These are phyloP conservation scores for Podospora pseudoanserina DNA, from an alignment of 495 filamentous ascomycete species.

Conservation along the genomic window DNA sequence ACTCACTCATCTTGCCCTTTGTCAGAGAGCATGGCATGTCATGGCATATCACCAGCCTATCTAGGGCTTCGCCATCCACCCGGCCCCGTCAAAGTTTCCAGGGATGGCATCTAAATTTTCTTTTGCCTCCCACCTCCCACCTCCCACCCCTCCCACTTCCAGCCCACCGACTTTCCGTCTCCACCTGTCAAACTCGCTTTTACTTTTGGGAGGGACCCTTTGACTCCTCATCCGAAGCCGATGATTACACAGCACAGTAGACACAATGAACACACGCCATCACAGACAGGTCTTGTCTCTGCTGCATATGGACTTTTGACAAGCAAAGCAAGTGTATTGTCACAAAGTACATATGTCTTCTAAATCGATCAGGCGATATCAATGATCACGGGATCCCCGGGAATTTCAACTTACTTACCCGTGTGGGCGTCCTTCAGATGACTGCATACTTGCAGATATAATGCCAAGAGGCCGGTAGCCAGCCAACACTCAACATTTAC, in stretches of 20 bases:
- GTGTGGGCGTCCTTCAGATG: not conserved
- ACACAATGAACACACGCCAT: not conserved
- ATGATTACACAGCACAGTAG: not conserved
- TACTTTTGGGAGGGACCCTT: not conserved
- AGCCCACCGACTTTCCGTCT: not conserved
- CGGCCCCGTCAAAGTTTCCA: slow-evolving; percentile 16
- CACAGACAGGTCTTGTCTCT: not conserved
- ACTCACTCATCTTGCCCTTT: not conserved
- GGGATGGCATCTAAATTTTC: slow-evolving; percentile 15
- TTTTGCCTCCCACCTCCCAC: slow-evolving; percentile 12
- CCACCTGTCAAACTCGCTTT: slow-evolving; percentile 13
- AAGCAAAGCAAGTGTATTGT: too few relatives aligned
- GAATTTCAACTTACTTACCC: not conserved
- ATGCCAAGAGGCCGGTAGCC: not conserved
- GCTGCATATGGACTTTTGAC: not conserved
- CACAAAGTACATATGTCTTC: too few relatives aligned
- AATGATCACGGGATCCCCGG: not conserved
- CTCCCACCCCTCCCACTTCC: too few relatives aligned
- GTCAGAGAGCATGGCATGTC: not conserved
- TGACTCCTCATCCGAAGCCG: slow-evolving; percentile 4
- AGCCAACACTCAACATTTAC: not conserved
- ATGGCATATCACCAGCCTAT: not conserved
- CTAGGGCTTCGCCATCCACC: slow-evolving; percentile 13
- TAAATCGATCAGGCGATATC: not conserved
- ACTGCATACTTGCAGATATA: not conserved